Evolutionary conservation across 2,329 filamentous ascomycete genomes (phyloP).

Genomic region (Elsinoe fawcettii): DNA sequence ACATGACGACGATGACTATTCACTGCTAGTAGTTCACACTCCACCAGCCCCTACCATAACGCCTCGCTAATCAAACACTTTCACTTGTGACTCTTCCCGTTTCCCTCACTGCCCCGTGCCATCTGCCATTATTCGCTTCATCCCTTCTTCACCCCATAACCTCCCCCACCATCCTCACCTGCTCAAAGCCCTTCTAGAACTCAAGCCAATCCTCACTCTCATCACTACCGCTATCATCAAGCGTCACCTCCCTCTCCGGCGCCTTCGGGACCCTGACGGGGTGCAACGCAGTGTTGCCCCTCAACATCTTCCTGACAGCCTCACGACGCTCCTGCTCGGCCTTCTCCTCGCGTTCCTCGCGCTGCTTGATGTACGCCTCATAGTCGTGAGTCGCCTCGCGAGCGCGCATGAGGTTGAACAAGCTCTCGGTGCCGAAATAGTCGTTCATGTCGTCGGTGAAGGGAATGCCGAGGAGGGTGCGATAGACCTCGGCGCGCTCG

Average conservation of each 20-base stretch:
- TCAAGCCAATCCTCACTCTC: not conserved
- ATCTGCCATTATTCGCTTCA: not conserved
- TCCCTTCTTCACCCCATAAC: not conserved
- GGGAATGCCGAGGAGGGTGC: not conserved
- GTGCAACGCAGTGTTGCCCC: not conserved
- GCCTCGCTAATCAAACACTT: not conserved
- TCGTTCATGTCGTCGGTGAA: not conserved
- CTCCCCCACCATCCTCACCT: not conserved
- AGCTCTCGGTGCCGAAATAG: not conserved
- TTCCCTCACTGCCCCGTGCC: too few relatives aligned
- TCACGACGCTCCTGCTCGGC: not conserved
- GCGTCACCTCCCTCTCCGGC: not conserved
- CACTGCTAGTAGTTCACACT: not conserved
- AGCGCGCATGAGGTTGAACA: not conserved
- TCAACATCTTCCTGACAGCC: not conserved
- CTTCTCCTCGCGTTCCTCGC: not conserved
- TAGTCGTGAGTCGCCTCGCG: not conserved
- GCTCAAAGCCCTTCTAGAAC: not conserved
- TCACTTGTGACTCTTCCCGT: too few relatives aligned
- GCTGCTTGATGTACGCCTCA: not conserved
- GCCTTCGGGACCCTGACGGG: not conserved
- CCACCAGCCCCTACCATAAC: not conserved
- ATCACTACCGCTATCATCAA: not conserved
- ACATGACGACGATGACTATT: not conserved
- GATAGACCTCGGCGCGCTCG: not conserved